phyloP scores from a whole-genome alignment of 1,139 yeast genomes.

The Suzukiozyma palmioleophila region DNA sequence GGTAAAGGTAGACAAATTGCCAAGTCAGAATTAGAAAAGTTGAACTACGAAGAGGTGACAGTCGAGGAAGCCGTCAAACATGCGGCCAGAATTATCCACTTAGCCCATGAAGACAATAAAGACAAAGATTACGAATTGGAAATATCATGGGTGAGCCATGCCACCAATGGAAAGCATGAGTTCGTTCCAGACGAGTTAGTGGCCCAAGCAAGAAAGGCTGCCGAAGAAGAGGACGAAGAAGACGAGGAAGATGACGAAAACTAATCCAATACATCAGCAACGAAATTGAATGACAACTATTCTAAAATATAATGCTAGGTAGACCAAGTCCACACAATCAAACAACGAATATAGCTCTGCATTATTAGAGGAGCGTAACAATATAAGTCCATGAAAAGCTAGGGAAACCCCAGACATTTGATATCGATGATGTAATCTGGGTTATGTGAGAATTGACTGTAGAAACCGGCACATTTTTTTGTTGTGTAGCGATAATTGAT shows the following conservation, averaged over 20 bases:
- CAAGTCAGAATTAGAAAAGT: conserved; percentile 89
- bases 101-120: conserved; percentile 96
- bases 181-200: conserved; percentile 74
- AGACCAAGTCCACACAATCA: background rate
- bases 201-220: conserved; percentile 81
- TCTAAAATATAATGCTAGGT: background rate
- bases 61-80: conserved; percentile 83
- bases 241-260: conserved; percentile 49
- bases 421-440: too few species aligned
- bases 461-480: too few species aligned
- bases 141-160: conserved; percentile 76
- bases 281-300: conserved; percentile 11
- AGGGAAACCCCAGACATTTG: too few species aligned
- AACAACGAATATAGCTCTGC: background rate
- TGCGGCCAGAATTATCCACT: conserved; percentile 89
- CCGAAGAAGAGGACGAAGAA: conserved; percentile 75
- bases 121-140: conserved; percentile 97
- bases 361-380: background rate
- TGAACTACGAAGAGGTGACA: conserved; percentile 65
- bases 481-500: too few species aligned
- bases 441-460: too few species aligned
- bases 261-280: too few species aligned
- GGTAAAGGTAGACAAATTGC: conserved; percentile 98
- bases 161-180: conserved; percentile 78
- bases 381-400: too few species aligned